Conservation (phyloP, 2,329 filamentous ascomycete genomes). For the Pseudogymnoascus sp. region DNA sequence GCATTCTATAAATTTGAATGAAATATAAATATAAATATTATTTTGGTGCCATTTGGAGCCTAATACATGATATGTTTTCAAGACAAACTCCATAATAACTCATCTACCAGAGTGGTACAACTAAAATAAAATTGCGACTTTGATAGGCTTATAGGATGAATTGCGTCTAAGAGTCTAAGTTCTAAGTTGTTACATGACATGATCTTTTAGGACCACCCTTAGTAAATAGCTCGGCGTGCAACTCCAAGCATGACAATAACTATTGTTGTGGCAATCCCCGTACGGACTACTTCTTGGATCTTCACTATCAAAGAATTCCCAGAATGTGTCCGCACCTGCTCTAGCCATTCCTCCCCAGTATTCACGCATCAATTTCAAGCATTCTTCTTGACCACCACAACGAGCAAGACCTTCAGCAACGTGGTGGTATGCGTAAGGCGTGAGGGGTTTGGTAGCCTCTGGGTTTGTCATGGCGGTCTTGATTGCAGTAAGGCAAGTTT, state of each 20-base stretch:
- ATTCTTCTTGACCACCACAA: constrained; percentile 22
- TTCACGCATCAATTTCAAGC: constrained; percentile 24
- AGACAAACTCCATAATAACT: background rate
- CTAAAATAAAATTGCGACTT: background rate
- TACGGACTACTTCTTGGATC: constrained; percentile 27
- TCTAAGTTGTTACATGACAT: background rate
- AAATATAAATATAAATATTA: no score
- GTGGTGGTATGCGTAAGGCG: constrained; percentile 27
- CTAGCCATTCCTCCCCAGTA: constrained; percentile 30
- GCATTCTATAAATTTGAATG: background rate
- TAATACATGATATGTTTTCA: background rate
- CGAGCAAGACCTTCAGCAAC: constrained; percentile 25
- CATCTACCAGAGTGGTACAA: background rate
- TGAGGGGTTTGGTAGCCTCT: constrained; percentile 24
- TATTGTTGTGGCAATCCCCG: constrained; percentile 27
- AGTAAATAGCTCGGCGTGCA: constrained; percentile 27
- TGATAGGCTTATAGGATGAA: background rate
- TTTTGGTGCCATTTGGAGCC: background rate
- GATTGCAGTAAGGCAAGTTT: constrained; percentile 19
- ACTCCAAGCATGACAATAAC: constrained; percentile 30
- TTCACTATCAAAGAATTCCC: constrained; percentile 26
- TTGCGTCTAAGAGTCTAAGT: background rate
- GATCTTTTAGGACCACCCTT: constrained; percentile 17
- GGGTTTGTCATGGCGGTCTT: constrained; percentile 21
- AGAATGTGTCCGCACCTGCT: constrained; percentile 29